Base-by-base conservation (phyloP, 441 rosid species). In the Lepidium campestre region DNA sequence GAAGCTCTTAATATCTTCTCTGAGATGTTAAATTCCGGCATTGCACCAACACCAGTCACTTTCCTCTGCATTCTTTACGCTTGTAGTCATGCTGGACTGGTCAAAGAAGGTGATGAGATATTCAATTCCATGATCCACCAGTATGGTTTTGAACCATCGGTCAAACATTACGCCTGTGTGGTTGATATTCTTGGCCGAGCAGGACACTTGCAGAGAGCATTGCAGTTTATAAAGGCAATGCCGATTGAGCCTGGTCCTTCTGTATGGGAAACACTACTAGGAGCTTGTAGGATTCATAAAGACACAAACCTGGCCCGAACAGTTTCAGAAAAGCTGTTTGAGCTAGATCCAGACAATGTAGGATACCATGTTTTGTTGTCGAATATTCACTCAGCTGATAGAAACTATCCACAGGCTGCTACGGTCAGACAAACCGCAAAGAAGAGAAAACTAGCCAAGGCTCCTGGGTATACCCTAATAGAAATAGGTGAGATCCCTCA, bases 251-350 rank as follows among this genome's bases (percentile, higher is more conserved):
- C 89, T 4, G 87, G 81, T 49, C 83, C 90, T 64, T 73, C 83
- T 25, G 85, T 86, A 14, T 90, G 92, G 92, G 82, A 84, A 62
- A 78, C 92, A 32, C 63, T 90, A 67, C 84, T 90, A 14, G 94
- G 90, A n/a, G 92, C 96, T 68, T 90, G 96, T 78, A 83, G 77
- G 86, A 82, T 86, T 68, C 92, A 87, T 70, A 87, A 84, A 75
- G 83, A 87, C 75, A 79, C 80, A 20, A 80, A 71, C 52, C 79
- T 90, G 12, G 89, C 94, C 7, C 76, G 67, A 48, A 23, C 82
- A 31, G 94, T 88, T 46, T 84, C 84, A 55, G 77, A 87, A 75
- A 84, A 72, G 73, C 82, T 90, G 45, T 82, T 82, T 64, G 82
- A 82, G 67, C 62, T 81, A 67, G 90, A 90, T 59, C 83, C 94